Evolutionary conservation across 192 early-diverging fungal species (phyloP), one percentile per base, ranked within the genome.

Genomic region (Coemansia sp.): DNA sequence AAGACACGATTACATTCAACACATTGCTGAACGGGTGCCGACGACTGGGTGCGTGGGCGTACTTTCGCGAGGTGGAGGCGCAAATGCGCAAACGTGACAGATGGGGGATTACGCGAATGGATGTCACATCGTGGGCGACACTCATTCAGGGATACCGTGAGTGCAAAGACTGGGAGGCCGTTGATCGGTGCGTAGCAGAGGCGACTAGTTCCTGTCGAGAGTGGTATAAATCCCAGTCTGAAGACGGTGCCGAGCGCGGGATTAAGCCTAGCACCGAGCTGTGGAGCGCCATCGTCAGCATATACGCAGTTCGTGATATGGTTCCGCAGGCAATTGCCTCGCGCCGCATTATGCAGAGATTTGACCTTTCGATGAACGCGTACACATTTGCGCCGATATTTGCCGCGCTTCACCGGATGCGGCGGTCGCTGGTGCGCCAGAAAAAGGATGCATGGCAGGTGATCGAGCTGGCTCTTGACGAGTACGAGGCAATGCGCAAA

Each of bases 11-110:
- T 25, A 78, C 75, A 15, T 72, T 78, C 57, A 78, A 78, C 56
- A 78, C 75, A 42, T 60, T 78, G 26, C 67, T 78, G 28, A 72
- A 72, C 47, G 75, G 66, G 15, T 78, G 75, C 37, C 66, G 75
- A n/a, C 61, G 59, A 28, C 49, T 72, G 46, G 21, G 64, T 0
- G 59, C 70, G 6, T 78, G 75, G 75, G 47, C 28, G 36, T 31
- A 58, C 24, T 78, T 78, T 44, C 38, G 55, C 20, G 66, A 66
- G 15, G 58, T 72, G 25, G 66, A 72, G 15, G 34, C 56, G 40
- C 75, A 78, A 21, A 59, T 78, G 60, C n/a, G 54, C 18, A 49
- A 66, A 60, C 75, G 70, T 3, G 59, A 66, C 58, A 56, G 55
- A 57, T 72, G 70, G 63, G 66, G 75, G 0, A 61, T 78, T 12